phyloP scores from a whole-genome alignment of 1,139 yeast species.

The Candida tunisiensis region DNA sequence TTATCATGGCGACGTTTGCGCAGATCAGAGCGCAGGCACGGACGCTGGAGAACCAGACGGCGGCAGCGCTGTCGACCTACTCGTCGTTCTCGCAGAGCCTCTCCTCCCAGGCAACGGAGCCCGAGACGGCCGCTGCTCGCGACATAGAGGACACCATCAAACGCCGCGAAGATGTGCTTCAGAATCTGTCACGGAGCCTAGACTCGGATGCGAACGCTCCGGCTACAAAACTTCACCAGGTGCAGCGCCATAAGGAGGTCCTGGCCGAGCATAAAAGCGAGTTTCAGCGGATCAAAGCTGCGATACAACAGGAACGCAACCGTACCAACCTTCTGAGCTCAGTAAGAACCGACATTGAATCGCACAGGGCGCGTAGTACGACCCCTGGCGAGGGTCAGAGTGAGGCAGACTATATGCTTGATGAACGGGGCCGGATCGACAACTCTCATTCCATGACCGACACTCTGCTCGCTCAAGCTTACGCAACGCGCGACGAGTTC shows the following conservation, averaged over 20 bases:
- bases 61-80: slow-evolving; percentile 30
- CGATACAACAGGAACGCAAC: slow-evolving; percentile 60
- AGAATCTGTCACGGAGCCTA: slow-evolving; percentile 7
- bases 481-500: slow-evolving; percentile 77
- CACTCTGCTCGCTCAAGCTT: slow-evolving; percentile 63
- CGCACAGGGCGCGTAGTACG: slow-evolving; percentile 29
- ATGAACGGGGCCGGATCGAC: slow-evolving; percentile 62
- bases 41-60: slow-evolving; percentile 39
- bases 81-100: slow-evolving; percentile 37
- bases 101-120: slow-evolving; percentile 28
- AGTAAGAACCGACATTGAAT: slow-evolving; percentile 63
- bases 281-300: slow-evolving; percentile 37
- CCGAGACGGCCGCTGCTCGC: slow-evolving; percentile 21
- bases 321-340: slow-evolving; percentile 55
- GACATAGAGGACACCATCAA: no score
- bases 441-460: slow-evolving; percentile 66
- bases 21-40: slow-evolving; percentile 39
- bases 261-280: slow-evolving; percentile 54
- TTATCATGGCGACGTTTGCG: slow-evolving; percentile 19
- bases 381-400: slow-evolving; percentile 11
- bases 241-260: slow-evolving; percentile 67
- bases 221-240: slow-evolving; percentile 66
- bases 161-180: background rate
- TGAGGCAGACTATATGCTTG: slow-evolving; percentile 55
- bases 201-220: slow-evolving; percentile 40